Conservation (phyloP, 495 filamentous ascomycete species). For the Neurospora discreta region DNA sequence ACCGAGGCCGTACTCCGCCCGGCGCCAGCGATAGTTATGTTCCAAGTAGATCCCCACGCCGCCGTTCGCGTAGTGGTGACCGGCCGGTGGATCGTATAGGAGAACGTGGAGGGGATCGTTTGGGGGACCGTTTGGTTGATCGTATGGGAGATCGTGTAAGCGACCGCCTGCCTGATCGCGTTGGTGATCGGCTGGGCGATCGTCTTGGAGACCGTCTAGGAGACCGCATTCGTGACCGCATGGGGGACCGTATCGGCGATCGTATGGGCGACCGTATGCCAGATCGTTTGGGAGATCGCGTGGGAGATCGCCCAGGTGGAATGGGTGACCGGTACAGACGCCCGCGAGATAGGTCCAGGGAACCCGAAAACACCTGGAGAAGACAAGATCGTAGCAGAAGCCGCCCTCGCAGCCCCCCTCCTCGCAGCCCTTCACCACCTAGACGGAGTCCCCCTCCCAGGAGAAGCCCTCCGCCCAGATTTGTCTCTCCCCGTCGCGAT, state of each 20-base stretch:
- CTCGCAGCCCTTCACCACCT: slow-evolving; percentile 19
- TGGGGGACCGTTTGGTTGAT: slow-evolving; percentile 8
- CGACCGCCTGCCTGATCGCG: slow-evolving; percentile 28
- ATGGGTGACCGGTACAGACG: slow-evolving; percentile 22
- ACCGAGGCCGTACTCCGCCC: slow-evolving; percentile 23
- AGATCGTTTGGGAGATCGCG: not conserved
- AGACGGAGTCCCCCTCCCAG: slow-evolving; percentile 25
- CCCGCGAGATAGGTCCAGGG: slow-evolving; percentile 20
- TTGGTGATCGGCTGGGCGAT: slow-evolving; percentile 15
- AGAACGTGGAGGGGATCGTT: slow-evolving; percentile 11
- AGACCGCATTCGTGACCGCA: not conserved
- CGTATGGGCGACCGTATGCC: not conserved
- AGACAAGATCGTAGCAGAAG: slow-evolving; percentile 28
- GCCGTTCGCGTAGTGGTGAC: slow-evolving; percentile 21
- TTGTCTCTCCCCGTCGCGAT: slow-evolving; percentile 33
- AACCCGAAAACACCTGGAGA: slow-evolving; percentile 11
- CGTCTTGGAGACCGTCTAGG: not conserved
- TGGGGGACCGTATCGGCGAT: not conserved
- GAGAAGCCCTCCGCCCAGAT: slow-evolving; percentile 22
- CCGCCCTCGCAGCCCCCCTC: slow-evolving; percentile 25
- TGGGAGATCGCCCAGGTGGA: slow-evolving; percentile 13
- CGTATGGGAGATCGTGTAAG: slow-evolving; percentile 23
- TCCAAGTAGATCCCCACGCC: slow-evolving; percentile 24
- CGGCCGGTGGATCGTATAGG: slow-evolving; percentile 9
- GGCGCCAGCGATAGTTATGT: slow-evolving; percentile 25